Evolutionary conservation across 805 yeast species (phyloP), one percentile per base, ranked within the genome.

Genomic region (Lipomyces mesembrius): DNA sequence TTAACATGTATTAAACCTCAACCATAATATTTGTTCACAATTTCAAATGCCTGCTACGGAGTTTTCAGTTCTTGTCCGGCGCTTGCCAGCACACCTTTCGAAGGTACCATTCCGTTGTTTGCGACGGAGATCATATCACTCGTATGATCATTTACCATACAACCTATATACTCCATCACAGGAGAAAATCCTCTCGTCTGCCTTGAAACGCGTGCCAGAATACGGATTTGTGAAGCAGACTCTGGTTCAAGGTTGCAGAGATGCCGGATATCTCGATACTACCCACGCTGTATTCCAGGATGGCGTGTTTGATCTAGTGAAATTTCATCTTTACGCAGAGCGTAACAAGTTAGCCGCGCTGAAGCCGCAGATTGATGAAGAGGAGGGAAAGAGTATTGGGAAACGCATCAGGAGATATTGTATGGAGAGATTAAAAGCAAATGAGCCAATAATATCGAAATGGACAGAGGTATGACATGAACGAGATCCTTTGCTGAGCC

Each of bases 301-400:
- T 52, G 87, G 87, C 3, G 77, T 80, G 11, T 78, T 82, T 52
- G 86, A 86, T 62, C 83, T 89, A 67, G 83, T 87, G 60, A 84
- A 82, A 75, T 83, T 85, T 65, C 85, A 87, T 77, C 74, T 87
- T 54, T 82, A 83, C 56, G 81, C 82, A 76, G 77, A 66, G 62
- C 70, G 69, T 74, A 73, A 39, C 11, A 73, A 49, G 73, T 82
- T 75, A 77, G 77, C 71, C 57, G 70, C 11, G 63, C 79, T 61
- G 70, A 77, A 51, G 49, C 52, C 60, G n/a, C 54, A 59, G 25
- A 60, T 63, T 22, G 65, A 59, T n/a, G 57, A 35, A 12, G 65
- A 62, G 84, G 63, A 79, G 82, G 72, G 81, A 78, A 68, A 80
- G 88, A 75, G 78, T 85, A 58, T 64, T 2, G 64, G 57, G 5